Percentiles rank a stretch among this genome's conserved stretches.
phyloP scores from a whole-genome alignment of 805 yeast species.

The Spencermartinsiella europaea region DNA sequence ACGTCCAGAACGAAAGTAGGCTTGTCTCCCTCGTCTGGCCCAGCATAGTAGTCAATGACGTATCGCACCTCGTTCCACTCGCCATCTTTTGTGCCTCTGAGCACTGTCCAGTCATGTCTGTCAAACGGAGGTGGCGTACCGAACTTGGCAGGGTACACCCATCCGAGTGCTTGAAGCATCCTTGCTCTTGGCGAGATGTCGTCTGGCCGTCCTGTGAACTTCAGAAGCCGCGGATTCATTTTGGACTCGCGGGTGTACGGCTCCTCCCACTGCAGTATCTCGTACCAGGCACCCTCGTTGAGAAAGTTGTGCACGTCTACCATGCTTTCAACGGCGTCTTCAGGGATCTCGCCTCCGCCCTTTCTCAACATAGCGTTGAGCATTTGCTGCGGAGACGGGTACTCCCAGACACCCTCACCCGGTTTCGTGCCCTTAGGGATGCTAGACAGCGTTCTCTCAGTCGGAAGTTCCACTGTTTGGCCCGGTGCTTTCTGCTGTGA shows the following conservation, averaged over 20 bases:
- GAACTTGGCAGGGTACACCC: constrained; percentile 65
- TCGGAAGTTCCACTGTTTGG: constrained; percentile 72
- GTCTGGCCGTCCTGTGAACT: constrained; percentile 89
- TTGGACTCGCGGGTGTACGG: constrained; percentile 53
- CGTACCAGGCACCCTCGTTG: constrained; percentile 97
- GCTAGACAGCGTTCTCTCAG: constrained; percentile 74
- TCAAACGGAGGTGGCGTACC: constrained; percentile 88
- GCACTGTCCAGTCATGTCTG: constrained; percentile 97
- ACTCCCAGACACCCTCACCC: constrained; percentile 86
- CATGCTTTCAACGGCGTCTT: constrained; percentile 95
- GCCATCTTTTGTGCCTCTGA: constrained; percentile 43
- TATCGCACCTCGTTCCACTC: constrained; percentile 74
- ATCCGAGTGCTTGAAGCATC: constrained; percentile 58
- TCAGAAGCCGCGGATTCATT: constrained; percentile 67
- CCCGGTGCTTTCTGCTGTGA: constrained; percentile 72
- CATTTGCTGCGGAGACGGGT: constrained; percentile 99
- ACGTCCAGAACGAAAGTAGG: constrained; percentile 93
- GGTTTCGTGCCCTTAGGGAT: constrained; percentile 76
- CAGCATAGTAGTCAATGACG: constrained; percentile 94
- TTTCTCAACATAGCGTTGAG: constrained; percentile 94
- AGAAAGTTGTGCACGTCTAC: constrained; percentile 94
- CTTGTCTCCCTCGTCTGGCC: constrained; percentile 73
- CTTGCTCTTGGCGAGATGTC: constrained; percentile 83
- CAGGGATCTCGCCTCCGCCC: constrained; percentile 81
- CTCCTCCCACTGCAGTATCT: constrained; percentile 86